A percentile compares a stretch with the other conserved stretches of the same genome.
Evolutionary conservation across 2,329 filamentous ascomycete genomes (phyloP).

Genomic region (Exophiala xenobiotica): DNA sequence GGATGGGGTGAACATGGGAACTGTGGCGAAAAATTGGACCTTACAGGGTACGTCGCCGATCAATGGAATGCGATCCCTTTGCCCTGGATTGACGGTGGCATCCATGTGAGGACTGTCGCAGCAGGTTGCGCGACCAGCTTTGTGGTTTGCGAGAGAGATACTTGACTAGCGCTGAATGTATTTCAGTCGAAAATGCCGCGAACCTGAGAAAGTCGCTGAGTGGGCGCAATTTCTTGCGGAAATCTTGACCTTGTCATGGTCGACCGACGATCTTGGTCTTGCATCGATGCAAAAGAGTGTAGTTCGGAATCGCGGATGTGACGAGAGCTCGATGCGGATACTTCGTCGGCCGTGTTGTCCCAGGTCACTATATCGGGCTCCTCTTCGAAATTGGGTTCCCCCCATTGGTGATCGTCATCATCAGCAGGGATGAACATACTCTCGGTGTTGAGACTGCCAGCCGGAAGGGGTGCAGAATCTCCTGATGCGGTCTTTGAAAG

Average conservation of each 20-base stretch:
- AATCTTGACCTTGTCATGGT: slow-evolving; percentile 10
- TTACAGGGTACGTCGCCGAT: slow-evolving; percentile 66
- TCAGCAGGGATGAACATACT: slow-evolving; percentile 61
- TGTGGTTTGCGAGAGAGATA: slow-evolving; percentile 46
- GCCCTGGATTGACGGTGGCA: slow-evolving; percentile 45
- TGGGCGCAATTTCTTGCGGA: slow-evolving; percentile 43
- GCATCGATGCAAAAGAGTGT: slow-evolving; percentile 25
- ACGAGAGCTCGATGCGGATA: slow-evolving; percentile 38
- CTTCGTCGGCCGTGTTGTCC: slow-evolving; percentile 63
- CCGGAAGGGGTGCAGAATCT: slow-evolving; percentile 35
- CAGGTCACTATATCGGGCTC: slow-evolving; percentile 42
- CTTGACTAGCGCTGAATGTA: background rate
- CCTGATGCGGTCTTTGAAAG: slow-evolving; percentile 19
- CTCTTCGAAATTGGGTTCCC: slow-evolving; percentile 56
- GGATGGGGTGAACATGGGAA: slow-evolving; percentile 99
- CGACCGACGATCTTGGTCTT: slow-evolving; percentile 20
- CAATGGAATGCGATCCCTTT: slow-evolving; percentile 58
- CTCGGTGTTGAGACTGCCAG: slow-evolving; percentile 52
- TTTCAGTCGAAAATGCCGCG: slow-evolving; percentile 45
- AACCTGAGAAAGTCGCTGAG: slow-evolving; percentile 51
- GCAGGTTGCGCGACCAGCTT: slow-evolving; percentile 93
- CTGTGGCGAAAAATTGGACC: slow-evolving; percentile 68
- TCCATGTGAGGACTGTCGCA: slow-evolving; percentile 61
- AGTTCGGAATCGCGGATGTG: slow-evolving; percentile 39
- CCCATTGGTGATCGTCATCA: slow-evolving; percentile 58